Evolutionary conservation across 1,284 basidiomycete genomes (phyloP), one percentile per base, ranked within the genome.

Genomic region (Rhodotorula sp.): DNA sequence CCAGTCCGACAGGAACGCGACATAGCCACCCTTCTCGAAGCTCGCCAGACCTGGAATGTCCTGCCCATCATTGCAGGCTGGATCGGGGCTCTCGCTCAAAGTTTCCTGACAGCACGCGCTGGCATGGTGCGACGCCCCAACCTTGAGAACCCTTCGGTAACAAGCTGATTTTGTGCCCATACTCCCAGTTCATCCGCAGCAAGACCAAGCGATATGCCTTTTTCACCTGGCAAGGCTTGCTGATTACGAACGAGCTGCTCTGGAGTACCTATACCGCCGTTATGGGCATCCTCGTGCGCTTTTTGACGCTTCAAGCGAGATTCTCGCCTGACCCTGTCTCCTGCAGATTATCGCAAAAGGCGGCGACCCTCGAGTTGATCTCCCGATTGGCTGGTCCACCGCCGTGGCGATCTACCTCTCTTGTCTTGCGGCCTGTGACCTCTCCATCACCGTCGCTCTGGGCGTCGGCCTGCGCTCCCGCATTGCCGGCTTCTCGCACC

Each of bases 401-500:
- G 53, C 53, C 27, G 53, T 54, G 27, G 53, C 53, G 1, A 27
- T 54, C 34, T 34, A 7, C 53, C 27, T 27, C 25, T 4, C 52
- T 27, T 14, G 5, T 27, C 14, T 34, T 17, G 27, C n/a, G 7
- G 8, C 52, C 25, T 17, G 7, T 49, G 71, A 73, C 42, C 16
- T 55, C 16, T 63, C 66, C 5, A 68, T 71, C 23, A 71, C 72
- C 5, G 4, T 53, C 42, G 72, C 72, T 1, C 46, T 61, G 27
- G 50, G 62, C 0, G 71, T 52, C 60, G 49, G 42, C 23, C 60
- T 74, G 3, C 17, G 53, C 7, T n/a, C 41, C 1, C 62, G 72
- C 5, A 68, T 71, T 12, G 63, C 63, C 8, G 55, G 64, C 41
- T 74, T 74, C 61, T 71, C 71, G 57, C 25, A 19, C 3, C 34